Evolutionary conservation across 2,329 filamentous ascomycete species (phyloP), one percentile per base, ranked within the genome.

Genomic region (Verticillium nubilum): DNA sequence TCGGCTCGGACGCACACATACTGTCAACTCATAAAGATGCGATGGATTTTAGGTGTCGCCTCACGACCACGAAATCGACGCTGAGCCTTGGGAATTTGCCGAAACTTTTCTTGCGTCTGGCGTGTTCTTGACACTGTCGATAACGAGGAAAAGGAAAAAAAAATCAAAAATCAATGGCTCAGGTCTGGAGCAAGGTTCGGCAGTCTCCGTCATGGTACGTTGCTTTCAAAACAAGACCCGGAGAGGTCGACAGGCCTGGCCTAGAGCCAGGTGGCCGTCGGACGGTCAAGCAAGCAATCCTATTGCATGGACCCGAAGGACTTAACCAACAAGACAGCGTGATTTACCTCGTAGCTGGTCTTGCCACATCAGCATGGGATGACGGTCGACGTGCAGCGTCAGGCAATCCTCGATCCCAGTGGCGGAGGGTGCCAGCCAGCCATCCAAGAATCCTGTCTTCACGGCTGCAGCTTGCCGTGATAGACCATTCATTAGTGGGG

Each of bases 401-500:
- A 61, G 61, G 60, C 60, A 63, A 65, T 61, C 63, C 62, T 66
- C 66, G 66, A 68, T 71, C 62, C 66, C 70, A 67, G 67, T 67
- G 67, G 69, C 67, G 71, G 69, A 62, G 63, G 66, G 65, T 66
- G 65, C 63, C 67, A 66, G 67, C 64, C 60, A 66, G 67, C 72
- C 64, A 67, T 66, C 69, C 67, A 69, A 23, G 42, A 69, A 68
- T 67, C 68, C 66, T 69, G 68, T 64, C 67, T 73, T 67, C 65
- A 53, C 59, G 63, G 56, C 67, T 78, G 76, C 76, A 76, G 67
- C 65, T 66, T 73, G 61, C 76, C 76, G 76, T 65, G 62, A 66
- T 73, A 68, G 69, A 67, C 66, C 66, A 68, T 68, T 64, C 65
- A 67, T 66, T 67, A 62, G 64, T 70, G 66, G 73, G 69, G 68